A percentile compares a stretch with the other conserved stretches of the same genome.
Conservation (phyloP, 2,329 filamentous ascomycete species). For the Zymoseptoria brevis region DNA sequence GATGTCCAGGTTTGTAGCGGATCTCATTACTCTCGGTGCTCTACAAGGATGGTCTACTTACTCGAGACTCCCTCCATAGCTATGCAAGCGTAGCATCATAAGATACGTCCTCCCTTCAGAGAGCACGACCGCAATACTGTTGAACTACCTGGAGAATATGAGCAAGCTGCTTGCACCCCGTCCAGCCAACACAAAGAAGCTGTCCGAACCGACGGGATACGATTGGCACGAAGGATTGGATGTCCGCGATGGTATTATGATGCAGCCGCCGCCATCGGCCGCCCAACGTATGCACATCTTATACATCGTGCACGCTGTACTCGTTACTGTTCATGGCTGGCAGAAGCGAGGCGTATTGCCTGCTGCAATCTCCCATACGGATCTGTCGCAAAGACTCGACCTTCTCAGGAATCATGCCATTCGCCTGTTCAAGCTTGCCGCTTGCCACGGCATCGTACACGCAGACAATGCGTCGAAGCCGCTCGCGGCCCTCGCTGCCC, state of each 20-base stretch:
- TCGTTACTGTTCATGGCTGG: slow-evolving; percentile 5
- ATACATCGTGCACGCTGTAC: slow-evolving; percentile 16
- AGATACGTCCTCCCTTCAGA: slow-evolving; percentile 11
- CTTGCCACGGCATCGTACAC: slow-evolving; percentile 1
- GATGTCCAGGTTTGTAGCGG: slow-evolving; percentile 20
- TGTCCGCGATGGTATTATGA: slow-evolving; percentile 2
- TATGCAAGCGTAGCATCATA: slow-evolving; percentile 16
- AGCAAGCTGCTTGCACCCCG: slow-evolving; percentile 9
- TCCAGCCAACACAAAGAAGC: not conserved
- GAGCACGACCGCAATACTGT: slow-evolving; percentile 8
- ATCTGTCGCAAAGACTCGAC: not conserved
- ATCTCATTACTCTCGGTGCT: not conserved
- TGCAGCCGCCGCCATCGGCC: slow-evolving; percentile 13
- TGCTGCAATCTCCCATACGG: not conserved
- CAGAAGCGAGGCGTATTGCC: not conserved
- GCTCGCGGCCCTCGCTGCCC: not conserved
- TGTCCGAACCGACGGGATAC: not conserved
- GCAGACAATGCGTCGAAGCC: slow-evolving; percentile 1
- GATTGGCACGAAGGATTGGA: slow-evolving; percentile 11
- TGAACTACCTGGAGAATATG: slow-evolving; percentile 13
- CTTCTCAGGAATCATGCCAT: not conserved
- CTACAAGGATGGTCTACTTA: slow-evolving; percentile 10
- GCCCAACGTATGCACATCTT: slow-evolving; percentile 18
- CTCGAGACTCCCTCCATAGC: slow-evolving; percentile 9
- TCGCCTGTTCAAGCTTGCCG: slow-evolving; percentile 2